Conservation (phyloP, 192 early-diverging fungal genomes). For the Umbelopsis sp. region DNA sequence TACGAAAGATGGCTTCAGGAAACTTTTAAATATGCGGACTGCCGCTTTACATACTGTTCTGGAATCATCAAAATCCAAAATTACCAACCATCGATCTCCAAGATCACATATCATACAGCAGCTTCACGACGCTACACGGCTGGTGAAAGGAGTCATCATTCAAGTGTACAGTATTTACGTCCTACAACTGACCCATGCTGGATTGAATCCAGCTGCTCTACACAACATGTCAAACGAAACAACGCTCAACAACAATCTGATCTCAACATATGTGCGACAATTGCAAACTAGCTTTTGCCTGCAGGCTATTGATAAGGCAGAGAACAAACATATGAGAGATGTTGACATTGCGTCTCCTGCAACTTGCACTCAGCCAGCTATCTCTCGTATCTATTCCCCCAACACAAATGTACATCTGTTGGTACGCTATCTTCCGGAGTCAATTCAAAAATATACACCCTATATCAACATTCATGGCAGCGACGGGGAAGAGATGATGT, state of each 20-base stretch:
- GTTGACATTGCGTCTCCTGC: slow-evolving; percentile 9
- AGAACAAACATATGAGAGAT: neutral
- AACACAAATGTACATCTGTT: slow-evolving; percentile 59
- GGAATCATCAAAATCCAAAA: slow-evolving; percentile 17
- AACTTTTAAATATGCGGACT: slow-evolving; percentile 57
- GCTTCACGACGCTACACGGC: slow-evolving; percentile 44
- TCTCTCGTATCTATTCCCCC: slow-evolving; percentile 54
- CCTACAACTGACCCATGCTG: neutral
- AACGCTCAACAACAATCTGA: neutral
- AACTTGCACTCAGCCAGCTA: slow-evolving; percentile 22
- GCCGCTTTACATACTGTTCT: slow-evolving; percentile 47
- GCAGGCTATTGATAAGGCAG: neutral
- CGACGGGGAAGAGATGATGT: slow-evolving; percentile 24
- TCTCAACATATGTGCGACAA: neutral
- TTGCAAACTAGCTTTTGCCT: neutral
- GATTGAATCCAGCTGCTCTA: neutral
- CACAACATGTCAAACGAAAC: neutral
- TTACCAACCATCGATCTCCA: neutral
- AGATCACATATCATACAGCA: slow-evolving; percentile 33
- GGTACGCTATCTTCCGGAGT: slow-evolving; percentile 57
- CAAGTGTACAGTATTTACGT: slow-evolving; percentile 37
- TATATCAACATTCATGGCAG: slow-evolving; percentile 37
- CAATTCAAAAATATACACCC: slow-evolving; percentile 57
- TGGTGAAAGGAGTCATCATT: slow-evolving; percentile 44
- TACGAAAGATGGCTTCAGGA: slow-evolving; percentile 53